Conservation (phyloP, 202 grass and related monocot genomes). For the Panicum hallii region DNA sequence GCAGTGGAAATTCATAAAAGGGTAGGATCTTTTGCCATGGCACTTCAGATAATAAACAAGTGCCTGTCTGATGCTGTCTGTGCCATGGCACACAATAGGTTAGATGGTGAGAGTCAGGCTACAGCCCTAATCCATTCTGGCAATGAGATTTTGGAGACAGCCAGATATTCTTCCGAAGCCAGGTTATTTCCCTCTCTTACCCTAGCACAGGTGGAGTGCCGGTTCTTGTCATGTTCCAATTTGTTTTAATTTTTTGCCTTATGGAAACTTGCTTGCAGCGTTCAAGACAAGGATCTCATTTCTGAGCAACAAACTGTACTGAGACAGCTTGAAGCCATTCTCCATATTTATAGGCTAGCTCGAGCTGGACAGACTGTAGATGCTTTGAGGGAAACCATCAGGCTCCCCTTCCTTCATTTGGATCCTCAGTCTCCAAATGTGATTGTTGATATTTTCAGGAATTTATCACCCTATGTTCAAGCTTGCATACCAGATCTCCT, state of each 20-base stretch:
- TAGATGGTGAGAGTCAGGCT: slow-evolving; percentile 86
- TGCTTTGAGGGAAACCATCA: slow-evolving; percentile 81
- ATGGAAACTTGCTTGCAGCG: slow-evolving; percentile 53
- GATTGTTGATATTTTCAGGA: slow-evolving; percentile 71
- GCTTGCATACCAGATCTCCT: slow-evolving; percentile 88
- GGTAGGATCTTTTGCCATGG: slow-evolving; percentile 89
- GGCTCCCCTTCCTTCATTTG: slow-evolving; percentile 84
- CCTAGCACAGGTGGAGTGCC: slow-evolving; percentile 4
- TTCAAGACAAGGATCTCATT: slow-evolving; percentile 86
- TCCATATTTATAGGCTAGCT: slow-evolving; percentile 73
- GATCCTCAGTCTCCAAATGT: slow-evolving; percentile 72
- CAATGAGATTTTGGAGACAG: slow-evolving; percentile 85
- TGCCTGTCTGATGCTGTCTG: slow-evolving; percentile 94
- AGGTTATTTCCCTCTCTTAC: slow-evolving; percentile 60
- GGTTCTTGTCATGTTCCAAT: slow-evolving; percentile 15
- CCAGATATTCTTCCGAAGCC: slow-evolving; percentile 80
- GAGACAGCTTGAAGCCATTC: slow-evolving; percentile 84
- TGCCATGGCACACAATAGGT: slow-evolving; percentile 69
- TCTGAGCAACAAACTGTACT: slow-evolving; percentile 85
- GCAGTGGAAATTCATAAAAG: slow-evolving; percentile 91
- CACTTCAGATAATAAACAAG: slow-evolving; percentile 96
- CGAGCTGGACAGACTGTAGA: slow-evolving; percentile 80
- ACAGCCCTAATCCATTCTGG: slow-evolving; percentile 79
- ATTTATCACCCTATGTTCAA: slow-evolving; percentile 83
- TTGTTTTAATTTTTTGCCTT: slow-evolving; percentile 24